Evolutionary conservation across 805 yeast species (phyloP).

Genomic region (Myxozyma geophila): DNA sequence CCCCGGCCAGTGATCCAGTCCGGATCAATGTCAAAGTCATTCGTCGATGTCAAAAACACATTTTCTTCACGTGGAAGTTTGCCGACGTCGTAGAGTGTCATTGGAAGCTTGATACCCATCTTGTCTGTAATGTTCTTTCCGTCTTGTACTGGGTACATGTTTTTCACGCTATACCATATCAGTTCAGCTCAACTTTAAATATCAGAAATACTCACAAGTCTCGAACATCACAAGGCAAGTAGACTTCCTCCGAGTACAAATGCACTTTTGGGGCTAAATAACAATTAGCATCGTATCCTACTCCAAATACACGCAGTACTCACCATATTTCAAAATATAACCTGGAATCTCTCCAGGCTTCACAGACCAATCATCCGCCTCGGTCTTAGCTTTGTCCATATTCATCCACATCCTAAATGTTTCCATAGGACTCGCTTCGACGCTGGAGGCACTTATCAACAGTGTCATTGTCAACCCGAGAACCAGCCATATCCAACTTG

Average conservation of each 20-base stretch:
- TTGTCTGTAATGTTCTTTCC: slow-evolving; percentile 42
- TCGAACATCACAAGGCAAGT: slow-evolving; percentile 79
- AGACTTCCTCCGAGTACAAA: slow-evolving; percentile 84
- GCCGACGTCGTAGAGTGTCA: slow-evolving; percentile 44
- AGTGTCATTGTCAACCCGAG: neutral
- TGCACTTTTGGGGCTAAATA: slow-evolving; percentile 72
- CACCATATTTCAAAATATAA: slow-evolving; percentile 36
- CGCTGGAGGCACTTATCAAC: neutral
- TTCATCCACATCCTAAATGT: slow-evolving; percentile 8
- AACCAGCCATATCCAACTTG: neutral
- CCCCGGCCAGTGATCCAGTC: slow-evolving; percentile 80
- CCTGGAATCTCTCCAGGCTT: slow-evolving; percentile 39
- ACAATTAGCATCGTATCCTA: neutral
- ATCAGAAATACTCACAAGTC: slow-evolving; percentile 55
- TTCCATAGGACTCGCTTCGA: slow-evolving; percentile 9
- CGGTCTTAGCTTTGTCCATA: neutral
- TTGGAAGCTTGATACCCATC: slow-evolving; percentile 35
- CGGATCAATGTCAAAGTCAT: slow-evolving; percentile 74
- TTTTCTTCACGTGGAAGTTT: slow-evolving; percentile 42
- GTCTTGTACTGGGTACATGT: slow-evolving; percentile 39
- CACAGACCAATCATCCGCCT: slow-evolving; percentile 34
- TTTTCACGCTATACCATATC: slow-evolving; percentile 41
- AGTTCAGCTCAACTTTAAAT: slow-evolving; percentile 28
- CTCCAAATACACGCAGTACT: neutral
- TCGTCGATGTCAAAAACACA: slow-evolving; percentile 65